phyloP scores from a whole-genome alignment of 1,284 basidiomycete genomes.

The Ceratobasidium sp. region DNA sequence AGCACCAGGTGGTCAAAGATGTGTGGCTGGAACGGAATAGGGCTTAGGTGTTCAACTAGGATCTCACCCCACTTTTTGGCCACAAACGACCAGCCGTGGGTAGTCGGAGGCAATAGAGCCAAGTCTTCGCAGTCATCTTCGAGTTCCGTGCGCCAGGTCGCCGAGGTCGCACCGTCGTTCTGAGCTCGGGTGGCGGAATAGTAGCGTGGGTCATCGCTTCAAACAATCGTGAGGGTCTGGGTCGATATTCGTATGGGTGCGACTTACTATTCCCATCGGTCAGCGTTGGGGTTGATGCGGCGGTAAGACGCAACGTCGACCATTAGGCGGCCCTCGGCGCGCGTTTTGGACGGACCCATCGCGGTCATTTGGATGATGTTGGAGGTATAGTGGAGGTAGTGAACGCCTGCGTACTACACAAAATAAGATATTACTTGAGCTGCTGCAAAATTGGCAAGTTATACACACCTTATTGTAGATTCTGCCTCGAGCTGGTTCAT shows the following conservation, averaged over 20 bases:
- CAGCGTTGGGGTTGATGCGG: conserved; percentile 46
- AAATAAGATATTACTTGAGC: background rate
- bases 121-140: conserved; percentile 46
- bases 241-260: background rate
- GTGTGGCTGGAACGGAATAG: conserved; percentile 36
- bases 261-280: conserved; percentile 44
- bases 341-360: conserved; percentile 33
- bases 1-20: conserved; percentile 41
- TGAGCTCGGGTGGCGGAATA: conserved; percentile 32
- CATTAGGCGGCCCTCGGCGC: conserved; percentile 47
- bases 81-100: conserved; percentile 41
- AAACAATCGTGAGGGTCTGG: conserved; percentile 9
- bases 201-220: conserved; percentile 36
- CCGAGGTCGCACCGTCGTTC: conserved; percentile 30
- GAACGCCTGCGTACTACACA: conserved; percentile 36
- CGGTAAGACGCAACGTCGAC: conserved; percentile 48
- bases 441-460: background rate
- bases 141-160: conserved; percentile 28
- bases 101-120: conserved; percentile 32
- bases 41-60: conserved; percentile 32
- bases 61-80: conserved; percentile 45
- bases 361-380: conserved; percentile 41
- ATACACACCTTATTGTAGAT: conserved; percentile 34
- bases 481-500: conserved; percentile 23
- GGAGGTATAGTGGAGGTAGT: conserved; percentile 39